Evolutionary conservation across 1,284 basidiomycete species (phyloP).

Genomic region (Malassezia equina): DNA sequence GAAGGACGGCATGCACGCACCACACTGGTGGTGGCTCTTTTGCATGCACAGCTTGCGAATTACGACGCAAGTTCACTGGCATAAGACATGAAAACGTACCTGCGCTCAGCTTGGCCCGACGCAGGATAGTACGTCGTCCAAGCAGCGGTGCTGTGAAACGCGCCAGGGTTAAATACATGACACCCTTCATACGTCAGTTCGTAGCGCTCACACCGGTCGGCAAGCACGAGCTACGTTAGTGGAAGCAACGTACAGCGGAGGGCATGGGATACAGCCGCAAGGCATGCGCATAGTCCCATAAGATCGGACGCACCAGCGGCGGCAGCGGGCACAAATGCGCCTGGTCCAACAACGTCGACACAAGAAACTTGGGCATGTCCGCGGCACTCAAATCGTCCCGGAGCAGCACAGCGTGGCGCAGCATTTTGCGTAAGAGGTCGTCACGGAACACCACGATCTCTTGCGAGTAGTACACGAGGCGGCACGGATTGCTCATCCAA

Average conservation of each 20-base stretch:
- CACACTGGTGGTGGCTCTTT: not conserved
- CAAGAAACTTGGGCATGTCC: constrained; percentile 39
- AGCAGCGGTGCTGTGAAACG: constrained; percentile 33
- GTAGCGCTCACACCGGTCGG: constrained; percentile 91
- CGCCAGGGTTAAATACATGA: constrained; percentile 94
- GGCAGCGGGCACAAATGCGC: constrained; percentile 66
- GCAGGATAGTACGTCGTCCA: constrained; percentile 49
- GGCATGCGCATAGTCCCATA: constrained; percentile 85
- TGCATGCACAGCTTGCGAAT: not conserved
- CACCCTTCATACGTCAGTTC: constrained; percentile 95
- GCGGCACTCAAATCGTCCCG: constrained; percentile 27
- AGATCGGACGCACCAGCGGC: constrained; percentile 67
- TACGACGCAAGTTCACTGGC: not conserved
- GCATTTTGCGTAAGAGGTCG: constrained; percentile 84
- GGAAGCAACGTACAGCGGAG: constrained; percentile 59
- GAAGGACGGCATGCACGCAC: constrained; percentile 8
- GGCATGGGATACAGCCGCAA: constrained; percentile 89
- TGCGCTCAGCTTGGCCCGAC: constrained; percentile 40
- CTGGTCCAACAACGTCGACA: constrained; percentile 48
- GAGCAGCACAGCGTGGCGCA: constrained; percentile 58
- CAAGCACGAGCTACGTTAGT: constrained; percentile 66
- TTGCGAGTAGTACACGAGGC: constrained; percentile 87
- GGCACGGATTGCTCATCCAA: constrained; percentile 83
- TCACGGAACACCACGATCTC: constrained; percentile 91
- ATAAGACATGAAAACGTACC: constrained; percentile 15